Evolutionary conservation across 441 rosid species (phyloP).

Genomic region (Erodium chrysanthum): DNA sequence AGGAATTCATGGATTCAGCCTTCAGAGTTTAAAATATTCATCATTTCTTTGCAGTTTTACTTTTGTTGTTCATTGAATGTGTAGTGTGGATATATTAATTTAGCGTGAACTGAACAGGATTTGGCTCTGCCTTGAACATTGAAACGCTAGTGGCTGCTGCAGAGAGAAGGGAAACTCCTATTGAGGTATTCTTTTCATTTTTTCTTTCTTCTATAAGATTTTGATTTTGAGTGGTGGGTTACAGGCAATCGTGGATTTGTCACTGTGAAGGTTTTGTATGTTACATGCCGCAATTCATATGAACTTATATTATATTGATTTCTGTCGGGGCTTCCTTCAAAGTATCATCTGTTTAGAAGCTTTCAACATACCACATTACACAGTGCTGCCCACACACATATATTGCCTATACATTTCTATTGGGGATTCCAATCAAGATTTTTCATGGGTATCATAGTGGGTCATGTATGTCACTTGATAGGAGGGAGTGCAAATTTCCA

Average conservation of each 20-base stretch:
- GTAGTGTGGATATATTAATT: not conserved
- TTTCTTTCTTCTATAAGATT: constrained; percentile 8
- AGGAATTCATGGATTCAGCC: not conserved
- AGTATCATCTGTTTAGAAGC: not conserved
- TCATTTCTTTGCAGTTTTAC: not conserved
- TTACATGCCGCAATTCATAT: not conserved
- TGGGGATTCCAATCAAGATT: not conserved
- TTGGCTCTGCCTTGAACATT: constrained; percentile 96
- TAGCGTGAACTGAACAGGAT: constrained; percentile 38
- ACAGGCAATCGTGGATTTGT: not conserved
- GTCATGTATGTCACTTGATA: not conserved
- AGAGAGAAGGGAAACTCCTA: constrained; percentile 80
- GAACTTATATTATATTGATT: not conserved
- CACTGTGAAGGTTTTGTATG: not conserved
- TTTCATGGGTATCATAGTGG: not conserved
- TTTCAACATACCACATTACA: not conserved
- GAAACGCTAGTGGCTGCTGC: constrained; percentile 98
- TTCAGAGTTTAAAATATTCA: not conserved
- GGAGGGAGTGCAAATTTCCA: not conserved
- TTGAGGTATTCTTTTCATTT: constrained; percentile 47
- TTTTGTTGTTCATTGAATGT: constrained; percentile 3
- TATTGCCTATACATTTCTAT: too few relatives aligned
- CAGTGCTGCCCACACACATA: not conserved
- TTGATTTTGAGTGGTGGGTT: not conserved
- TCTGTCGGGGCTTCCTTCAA: not conserved